These are phyloP conservation scores for Globisporangium abappressorium DNA, from an alignment of 352 stramenopile genomes.

Conservation along the genomic window DNA sequence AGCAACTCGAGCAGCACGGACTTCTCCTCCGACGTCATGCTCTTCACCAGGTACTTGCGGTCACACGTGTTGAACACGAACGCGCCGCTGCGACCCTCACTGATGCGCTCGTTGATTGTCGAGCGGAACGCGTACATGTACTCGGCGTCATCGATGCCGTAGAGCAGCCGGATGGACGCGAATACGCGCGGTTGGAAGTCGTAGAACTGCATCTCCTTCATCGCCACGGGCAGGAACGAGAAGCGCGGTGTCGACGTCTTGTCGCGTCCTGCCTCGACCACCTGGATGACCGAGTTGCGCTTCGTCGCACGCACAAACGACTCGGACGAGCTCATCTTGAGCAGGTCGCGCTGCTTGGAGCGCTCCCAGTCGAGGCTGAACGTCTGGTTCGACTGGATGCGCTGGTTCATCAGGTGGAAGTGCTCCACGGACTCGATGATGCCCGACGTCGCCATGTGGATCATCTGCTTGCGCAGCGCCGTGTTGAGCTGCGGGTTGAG, in stretches of 20 bases:
- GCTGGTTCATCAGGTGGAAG: constrained; percentile 63
- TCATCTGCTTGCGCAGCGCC: constrained; percentile 81
- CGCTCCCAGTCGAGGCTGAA: constrained; percentile 80
- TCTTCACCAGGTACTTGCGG: constrained; percentile 91
- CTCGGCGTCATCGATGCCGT: constrained; percentile 68
- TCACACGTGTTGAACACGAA: constrained; percentile 91
- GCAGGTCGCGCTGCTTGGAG: constrained; percentile 54
- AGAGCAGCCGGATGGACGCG: constrained; percentile 62
- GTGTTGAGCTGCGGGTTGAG: constrained; percentile 87
- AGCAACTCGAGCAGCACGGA: constrained; percentile 77
- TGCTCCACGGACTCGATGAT: constrained; percentile 87
- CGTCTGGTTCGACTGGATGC: constrained; percentile 75
- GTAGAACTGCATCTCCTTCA: constrained; percentile 88
- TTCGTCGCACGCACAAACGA: constrained; percentile 31
- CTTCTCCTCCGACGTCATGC: constrained; percentile 76
- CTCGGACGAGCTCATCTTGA: constrained; percentile 41
- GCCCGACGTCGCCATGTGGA: constrained; percentile 86
- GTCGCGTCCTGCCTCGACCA: constrained; percentile 51
- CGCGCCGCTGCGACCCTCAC: constrained; percentile 81
- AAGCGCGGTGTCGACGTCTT: constrained; percentile 42
- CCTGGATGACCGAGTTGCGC: constrained; percentile 57
- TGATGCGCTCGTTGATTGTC: constrained; percentile 89
- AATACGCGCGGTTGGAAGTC: constrained; percentile 85
- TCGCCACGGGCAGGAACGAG: constrained; percentile 61
- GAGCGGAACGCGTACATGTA: constrained; percentile 77